phyloP scores from a whole-genome alignment of 139 green algal genomes.

The Tetradesmus lagerheimii region DNA sequence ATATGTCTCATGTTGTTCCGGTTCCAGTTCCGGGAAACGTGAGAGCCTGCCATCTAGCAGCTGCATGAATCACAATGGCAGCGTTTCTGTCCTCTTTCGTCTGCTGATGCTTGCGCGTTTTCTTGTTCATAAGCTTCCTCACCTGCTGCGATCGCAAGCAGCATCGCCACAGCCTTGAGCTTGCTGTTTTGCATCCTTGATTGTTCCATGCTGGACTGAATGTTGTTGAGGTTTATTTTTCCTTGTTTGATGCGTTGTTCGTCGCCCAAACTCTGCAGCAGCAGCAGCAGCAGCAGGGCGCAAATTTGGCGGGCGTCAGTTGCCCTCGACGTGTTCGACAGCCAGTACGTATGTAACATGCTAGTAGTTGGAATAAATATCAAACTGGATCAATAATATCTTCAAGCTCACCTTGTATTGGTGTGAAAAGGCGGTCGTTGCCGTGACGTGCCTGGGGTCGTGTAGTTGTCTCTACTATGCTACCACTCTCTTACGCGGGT shows the following conservation, averaged over 20 bases:
- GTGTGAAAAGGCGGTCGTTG: neutral
- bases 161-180: neutral
- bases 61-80: too few relatives aligned
- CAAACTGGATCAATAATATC: too few relatives aligned
- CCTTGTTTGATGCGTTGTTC: neutral
- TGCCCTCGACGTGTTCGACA: too few relatives aligned
- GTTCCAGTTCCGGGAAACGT: too few relatives aligned
- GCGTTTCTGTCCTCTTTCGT: too few relatives aligned
- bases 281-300: neutral
- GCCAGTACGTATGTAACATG: too few relatives aligned
- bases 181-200: neutral
- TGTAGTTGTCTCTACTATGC: neutral
- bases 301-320: neutral
- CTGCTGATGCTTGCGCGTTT: neutral
- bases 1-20: too few relatives aligned
- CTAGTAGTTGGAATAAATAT: too few relatives aligned
- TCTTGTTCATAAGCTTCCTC: neutral
- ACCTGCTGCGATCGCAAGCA: neutral
- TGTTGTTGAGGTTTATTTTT: neutral
- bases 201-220: neutral
- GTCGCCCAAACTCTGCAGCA: neutral
- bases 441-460: neutral
- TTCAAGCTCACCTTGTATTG: neutral
- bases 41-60: too few relatives aligned
- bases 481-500: neutral